These are phyloP conservation scores for Kodamaea fukazawae DNA, from an alignment of 805 yeast genomes.

Conservation along the genomic window DNA sequence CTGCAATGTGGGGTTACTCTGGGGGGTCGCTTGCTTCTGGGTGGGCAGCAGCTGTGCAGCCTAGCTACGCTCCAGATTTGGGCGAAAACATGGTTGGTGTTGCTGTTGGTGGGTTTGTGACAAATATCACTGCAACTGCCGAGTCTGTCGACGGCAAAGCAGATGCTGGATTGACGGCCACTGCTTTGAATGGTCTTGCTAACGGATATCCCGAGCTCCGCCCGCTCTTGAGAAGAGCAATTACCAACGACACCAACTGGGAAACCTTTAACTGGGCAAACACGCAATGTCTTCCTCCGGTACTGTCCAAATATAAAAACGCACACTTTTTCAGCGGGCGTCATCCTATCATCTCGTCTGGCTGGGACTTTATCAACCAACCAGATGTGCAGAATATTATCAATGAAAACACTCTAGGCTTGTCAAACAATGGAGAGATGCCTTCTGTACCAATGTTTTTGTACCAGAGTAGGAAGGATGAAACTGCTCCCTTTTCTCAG, in stretches of 20 bases:
- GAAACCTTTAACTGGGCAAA: background rate
- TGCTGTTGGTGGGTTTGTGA: slow-evolving; percentile 36
- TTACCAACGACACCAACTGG: background rate
- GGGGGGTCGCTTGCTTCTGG: slow-evolving; percentile 38
- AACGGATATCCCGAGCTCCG: slow-evolving; percentile 28
- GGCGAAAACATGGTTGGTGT: slow-evolving; percentile 24
- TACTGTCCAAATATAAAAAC: background rate
- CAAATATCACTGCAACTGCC: slow-evolving; percentile 28
- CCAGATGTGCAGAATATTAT: slow-evolving; percentile 13
- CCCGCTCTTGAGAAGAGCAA: no score
- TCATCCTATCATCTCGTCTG: background rate
- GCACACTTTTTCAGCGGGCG: background rate
- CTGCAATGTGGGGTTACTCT: slow-evolving; percentile 34
- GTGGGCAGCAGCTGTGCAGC: slow-evolving; percentile 38
- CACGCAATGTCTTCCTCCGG: slow-evolving; percentile 1
- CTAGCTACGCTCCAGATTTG: slow-evolving; percentile 33
- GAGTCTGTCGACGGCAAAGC: slow-evolving; percentile 21
- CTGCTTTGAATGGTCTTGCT: slow-evolving; percentile 29
- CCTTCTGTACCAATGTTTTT: slow-evolving; percentile 11
- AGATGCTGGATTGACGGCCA: slow-evolving; percentile 28
- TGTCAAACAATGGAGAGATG: slow-evolving; percentile 6
- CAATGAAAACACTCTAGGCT: slow-evolving; percentile 21
- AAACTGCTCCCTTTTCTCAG: slow-evolving; percentile 7
- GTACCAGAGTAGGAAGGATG: slow-evolving; percentile 9
- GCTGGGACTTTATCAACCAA: background rate